Evolutionary conservation across 768 basidiomycete genomes (phyloP).

Genomic region (Naganishia randhawae): DNA sequence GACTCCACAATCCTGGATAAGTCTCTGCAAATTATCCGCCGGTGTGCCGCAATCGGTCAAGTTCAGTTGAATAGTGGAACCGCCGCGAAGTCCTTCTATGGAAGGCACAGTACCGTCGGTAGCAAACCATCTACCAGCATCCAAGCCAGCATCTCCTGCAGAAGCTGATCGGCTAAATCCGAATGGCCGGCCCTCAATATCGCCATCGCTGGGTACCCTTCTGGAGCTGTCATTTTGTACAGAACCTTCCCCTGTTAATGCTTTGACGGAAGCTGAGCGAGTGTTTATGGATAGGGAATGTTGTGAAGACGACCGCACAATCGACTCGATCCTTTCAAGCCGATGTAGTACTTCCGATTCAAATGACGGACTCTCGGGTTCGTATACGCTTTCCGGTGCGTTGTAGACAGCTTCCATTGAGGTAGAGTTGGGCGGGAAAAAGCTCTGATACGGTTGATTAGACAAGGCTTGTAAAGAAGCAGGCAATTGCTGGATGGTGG

Average conservation of each 20-base stretch:
- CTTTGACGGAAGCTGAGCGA: not conserved
- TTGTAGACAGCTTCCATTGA: slow-evolving; percentile 4
- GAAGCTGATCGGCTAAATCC: slow-evolving; percentile 25
- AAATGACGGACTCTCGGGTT: slow-evolving; percentile 3
- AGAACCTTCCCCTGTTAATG: slow-evolving; percentile 35
- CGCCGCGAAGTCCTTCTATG: slow-evolving; percentile 32
- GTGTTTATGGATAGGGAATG: not conserved
- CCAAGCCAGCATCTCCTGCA: slow-evolving; percentile 21
- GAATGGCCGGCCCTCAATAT: not conserved
- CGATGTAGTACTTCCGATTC: slow-evolving; percentile 5
- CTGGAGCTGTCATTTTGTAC: slow-evolving; percentile 38
- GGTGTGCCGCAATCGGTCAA: slow-evolving; percentile 53
- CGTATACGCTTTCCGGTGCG: slow-evolving; percentile 10
- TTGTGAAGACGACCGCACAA: slow-evolving; percentile 4
- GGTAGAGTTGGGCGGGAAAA: not conserved
- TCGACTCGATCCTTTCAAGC: slow-evolving; percentile 5
- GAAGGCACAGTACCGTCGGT: slow-evolving; percentile 27
- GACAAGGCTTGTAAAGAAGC: not conserved
- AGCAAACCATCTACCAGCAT: slow-evolving; percentile 37
- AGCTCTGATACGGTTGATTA: not conserved
- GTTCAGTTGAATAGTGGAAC: slow-evolving; percentile 42
- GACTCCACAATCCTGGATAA: slow-evolving; percentile 89
- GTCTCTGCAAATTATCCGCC: slow-evolving; percentile 74
- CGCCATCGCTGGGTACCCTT: slow-evolving; percentile 4
- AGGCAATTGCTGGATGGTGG: not conserved